A percentile compares a stretch with the other conserved stretches of the same genome.
phyloP scores from a whole-genome alignment of 495 filamentous ascomycete species.

The Lasiosphaeria hispida region DNA sequence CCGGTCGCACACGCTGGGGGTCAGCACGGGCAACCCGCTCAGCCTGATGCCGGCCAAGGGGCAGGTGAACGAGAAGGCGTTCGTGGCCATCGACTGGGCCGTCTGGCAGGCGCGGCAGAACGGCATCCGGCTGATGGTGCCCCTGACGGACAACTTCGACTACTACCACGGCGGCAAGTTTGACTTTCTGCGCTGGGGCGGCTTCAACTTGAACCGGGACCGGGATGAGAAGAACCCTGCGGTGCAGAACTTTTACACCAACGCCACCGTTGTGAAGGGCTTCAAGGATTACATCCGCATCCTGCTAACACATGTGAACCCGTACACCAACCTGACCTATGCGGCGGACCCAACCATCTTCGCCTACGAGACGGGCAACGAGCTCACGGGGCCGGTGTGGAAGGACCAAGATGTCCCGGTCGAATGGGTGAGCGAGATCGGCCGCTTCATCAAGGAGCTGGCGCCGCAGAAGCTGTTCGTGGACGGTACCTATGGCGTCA shows the following conservation, averaged over 20 bases:
- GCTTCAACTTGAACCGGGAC: conserved; percentile 45
- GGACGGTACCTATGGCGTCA: conserved; percentile 57
- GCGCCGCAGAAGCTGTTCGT: conserved; percentile 50
- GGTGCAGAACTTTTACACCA: conserved; percentile 54
- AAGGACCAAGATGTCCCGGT: conserved; percentile 38
- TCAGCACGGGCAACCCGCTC: conserved; percentile 53
- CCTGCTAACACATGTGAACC: conserved; percentile 51
- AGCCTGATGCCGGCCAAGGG: conserved; percentile 46
- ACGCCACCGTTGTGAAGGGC: conserved; percentile 37
- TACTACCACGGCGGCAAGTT: conserved; percentile 61
- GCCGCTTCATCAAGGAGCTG: conserved; percentile 46
- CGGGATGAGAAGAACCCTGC: conserved; percentile 36
- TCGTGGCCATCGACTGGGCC: conserved; percentile 54
- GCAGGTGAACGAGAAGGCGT: conserved; percentile 47
- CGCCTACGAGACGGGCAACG: conserved; percentile 56
- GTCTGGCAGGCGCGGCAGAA: conserved; percentile 51
- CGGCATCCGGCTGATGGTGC: conserved; percentile 49
- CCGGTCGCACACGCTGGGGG: conserved; percentile 53
- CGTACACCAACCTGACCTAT: conserved; percentile 53
- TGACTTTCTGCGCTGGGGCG: conserved; percentile 52
- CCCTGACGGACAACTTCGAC: conserved; percentile 50
- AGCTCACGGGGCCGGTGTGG: conserved; percentile 49
- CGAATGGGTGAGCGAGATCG: conserved; percentile 49
- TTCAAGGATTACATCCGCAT: conserved; percentile 54
- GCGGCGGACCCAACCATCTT: conserved; percentile 57